Conservation (phyloP, 306 rosid species). For the Gynostemma pentaphyllum region DNA sequence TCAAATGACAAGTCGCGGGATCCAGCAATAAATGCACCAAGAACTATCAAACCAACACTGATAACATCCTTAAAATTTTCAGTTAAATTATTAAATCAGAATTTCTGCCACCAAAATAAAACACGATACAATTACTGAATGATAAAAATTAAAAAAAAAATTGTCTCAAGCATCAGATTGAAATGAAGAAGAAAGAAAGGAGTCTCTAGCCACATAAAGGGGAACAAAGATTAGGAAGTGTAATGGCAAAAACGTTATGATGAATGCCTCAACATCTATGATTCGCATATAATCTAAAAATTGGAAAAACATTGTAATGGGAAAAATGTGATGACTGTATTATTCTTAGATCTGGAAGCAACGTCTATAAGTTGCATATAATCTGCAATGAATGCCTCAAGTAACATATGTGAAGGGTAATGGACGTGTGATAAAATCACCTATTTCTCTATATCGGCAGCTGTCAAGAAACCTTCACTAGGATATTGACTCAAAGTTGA, state of each 20-base stretch:
- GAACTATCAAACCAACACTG: constrained; percentile 87
- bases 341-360: too few relatives aligned
- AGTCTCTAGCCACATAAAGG: not conserved
- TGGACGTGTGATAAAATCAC: not conserved
- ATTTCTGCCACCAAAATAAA: constrained; percentile 18
- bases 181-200: not conserved
- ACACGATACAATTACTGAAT: not conserved
- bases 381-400: too few relatives aligned
- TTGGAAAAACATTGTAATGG: too few relatives aligned
- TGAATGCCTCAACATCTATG: constrained; percentile 1
- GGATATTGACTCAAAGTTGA: not conserved
- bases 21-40: constrained; percentile 94
- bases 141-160: not conserved
- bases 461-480: not conserved
- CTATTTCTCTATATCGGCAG: not conserved
- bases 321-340: too few relatives aligned
- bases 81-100: constrained; percentile 62
- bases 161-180: not conserved
- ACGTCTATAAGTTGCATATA: too few relatives aligned
- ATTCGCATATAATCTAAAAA: too few relatives aligned
- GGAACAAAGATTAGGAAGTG: too few relatives aligned
- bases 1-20: constrained; percentile 88
- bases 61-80: constrained; percentile 65
- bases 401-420: too few relatives aligned
- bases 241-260: too few relatives aligned